These are phyloP conservation scores for Saturnispora serradocipensis DNA, from an alignment of 805 yeast genomes.

Conservation along the genomic window DNA sequence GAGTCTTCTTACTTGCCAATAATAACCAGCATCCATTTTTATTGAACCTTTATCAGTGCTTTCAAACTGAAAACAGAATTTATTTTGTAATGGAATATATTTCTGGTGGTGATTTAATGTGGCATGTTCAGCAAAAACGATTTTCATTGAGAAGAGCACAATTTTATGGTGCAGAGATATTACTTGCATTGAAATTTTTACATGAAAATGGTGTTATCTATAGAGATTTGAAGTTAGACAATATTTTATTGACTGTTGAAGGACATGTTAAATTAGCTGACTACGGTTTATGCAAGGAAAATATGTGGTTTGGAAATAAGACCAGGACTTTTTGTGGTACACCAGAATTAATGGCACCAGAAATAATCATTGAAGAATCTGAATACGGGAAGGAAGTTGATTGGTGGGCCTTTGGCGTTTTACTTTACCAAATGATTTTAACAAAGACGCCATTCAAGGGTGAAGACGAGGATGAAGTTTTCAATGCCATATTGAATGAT, in stretches of 20 bases:
- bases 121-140: slow-evolving; percentile 93
- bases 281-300: slow-evolving; percentile 94
- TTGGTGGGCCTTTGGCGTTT: slow-evolving; percentile 99
- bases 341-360: slow-evolving; percentile 99
- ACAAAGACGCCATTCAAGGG: slow-evolving; percentile 98
- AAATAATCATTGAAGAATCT: slow-evolving; percentile 77
- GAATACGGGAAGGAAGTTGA: slow-evolving; percentile 91
- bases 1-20: slow-evolving; percentile 70
- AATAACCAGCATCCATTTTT: slow-evolving; percentile 88
- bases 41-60: slow-evolving; percentile 84
- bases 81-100: slow-evolving; percentile 98
- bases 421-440: slow-evolving; percentile 89
- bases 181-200: slow-evolving; percentile 82
- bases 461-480: slow-evolving; percentile 79
- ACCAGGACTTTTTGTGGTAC: slow-evolving; percentile 98
- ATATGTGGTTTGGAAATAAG: slow-evolving; percentile 51
- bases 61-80: slow-evolving; percentile 95
- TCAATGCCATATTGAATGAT: slow-evolving; percentile 91
- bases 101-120: slow-evolving; percentile 97
- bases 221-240: slow-evolving; percentile 93
- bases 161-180: slow-evolving; percentile 94
- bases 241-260: slow-evolving; percentile 75
- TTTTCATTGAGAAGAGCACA: slow-evolving; percentile 89
- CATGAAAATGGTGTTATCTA: slow-evolving; percentile 95
- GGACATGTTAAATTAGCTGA: slow-evolving; percentile 98